Evolutionary conservation across 2,329 filamentous ascomycete genomes (phyloP).

Genomic region (Pochonia chlamydosporia): DNA sequence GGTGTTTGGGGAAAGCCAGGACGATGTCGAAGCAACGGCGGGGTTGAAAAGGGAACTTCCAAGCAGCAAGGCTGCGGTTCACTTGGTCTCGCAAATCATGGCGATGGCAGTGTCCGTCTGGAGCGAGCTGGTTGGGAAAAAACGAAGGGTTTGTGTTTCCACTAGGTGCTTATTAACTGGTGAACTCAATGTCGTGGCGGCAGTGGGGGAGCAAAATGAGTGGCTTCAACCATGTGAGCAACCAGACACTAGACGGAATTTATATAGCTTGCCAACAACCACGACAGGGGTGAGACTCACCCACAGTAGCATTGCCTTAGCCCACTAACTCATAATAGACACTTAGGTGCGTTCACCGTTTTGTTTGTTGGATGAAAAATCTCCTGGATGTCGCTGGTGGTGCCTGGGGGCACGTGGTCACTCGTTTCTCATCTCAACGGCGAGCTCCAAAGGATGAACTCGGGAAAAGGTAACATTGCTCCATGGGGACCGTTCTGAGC

Average conservation of each 20-base stretch:
- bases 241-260: background rate
- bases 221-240: conserved; percentile 1
- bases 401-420: too few species aligned
- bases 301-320: background rate
- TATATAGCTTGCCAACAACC: background rate
- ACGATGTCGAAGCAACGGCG: background rate
- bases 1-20: background rate
- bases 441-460: too few species aligned
- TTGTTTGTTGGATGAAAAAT: too few species aligned
- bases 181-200: background rate
- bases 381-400: too few species aligned
- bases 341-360: too few species aligned
- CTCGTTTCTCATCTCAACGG: too few species aligned
- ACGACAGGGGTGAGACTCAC: background rate
- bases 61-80: background rate
- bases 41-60: background rate
- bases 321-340: too few species aligned
- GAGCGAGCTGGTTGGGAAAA: background rate
- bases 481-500: too few species aligned
- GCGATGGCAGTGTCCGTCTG: background rate
- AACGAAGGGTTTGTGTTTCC: background rate
- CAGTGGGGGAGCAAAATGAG: background rate
- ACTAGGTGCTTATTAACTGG: background rate
- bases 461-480: too few species aligned
- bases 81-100: conserved; percentile 1